A percentile compares a stretch with the other conserved stretches of the same genome.
phyloP scores from a whole-genome alignment of 768 basidiomycete genomes.

The Antrodiella citrinella region DNA sequence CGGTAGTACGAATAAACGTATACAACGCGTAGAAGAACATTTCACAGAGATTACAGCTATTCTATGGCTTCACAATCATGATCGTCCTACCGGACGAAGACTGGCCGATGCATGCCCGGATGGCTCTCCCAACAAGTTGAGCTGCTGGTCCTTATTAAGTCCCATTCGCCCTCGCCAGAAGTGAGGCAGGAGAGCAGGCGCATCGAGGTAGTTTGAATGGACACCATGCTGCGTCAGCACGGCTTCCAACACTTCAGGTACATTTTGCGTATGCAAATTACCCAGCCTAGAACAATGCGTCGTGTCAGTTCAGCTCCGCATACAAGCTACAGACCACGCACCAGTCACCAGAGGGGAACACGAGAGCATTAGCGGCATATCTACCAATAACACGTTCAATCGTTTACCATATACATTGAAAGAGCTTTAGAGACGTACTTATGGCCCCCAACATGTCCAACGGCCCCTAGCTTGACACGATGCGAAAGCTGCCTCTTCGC shows the following conservation, averaged over 20 bases:
- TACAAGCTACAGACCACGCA: constrained; percentile 16
- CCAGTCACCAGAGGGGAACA: constrained; percentile 73
- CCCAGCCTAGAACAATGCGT: constrained; percentile 44
- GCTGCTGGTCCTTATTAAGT: constrained; percentile 48
- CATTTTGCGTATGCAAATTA: constrained; percentile 46
- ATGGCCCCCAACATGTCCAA: constrained; percentile 80
- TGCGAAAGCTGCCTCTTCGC: constrained; percentile 26
- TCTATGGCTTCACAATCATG: too few species aligned
- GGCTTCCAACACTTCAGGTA: constrained; percentile 42
- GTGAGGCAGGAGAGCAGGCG: constrained; percentile 31
- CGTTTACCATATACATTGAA: background rate
- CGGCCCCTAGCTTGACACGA: constrained; percentile 44
- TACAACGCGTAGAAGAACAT: too few species aligned
- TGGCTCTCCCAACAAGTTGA: constrained; percentile 29
- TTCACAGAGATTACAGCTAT: too few species aligned
- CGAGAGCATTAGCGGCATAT: constrained; percentile 60
- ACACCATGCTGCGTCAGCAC: constrained; percentile 25
- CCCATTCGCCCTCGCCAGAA: constrained; percentile 76
- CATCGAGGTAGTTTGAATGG: constrained; percentile 16
- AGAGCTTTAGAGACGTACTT: constrained; percentile 40
- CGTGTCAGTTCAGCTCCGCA: background rate
- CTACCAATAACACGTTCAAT: constrained; percentile 23
- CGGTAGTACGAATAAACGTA: too few species aligned
- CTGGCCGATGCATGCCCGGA: too few species aligned
- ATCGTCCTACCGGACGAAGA: too few species aligned